Percentiles rank a stretch among this genome's conserved stretches.
phyloP scores from a whole-genome alignment of 1,284 basidiomycete genomes.

The Chalciporus piperatoides region DNA sequence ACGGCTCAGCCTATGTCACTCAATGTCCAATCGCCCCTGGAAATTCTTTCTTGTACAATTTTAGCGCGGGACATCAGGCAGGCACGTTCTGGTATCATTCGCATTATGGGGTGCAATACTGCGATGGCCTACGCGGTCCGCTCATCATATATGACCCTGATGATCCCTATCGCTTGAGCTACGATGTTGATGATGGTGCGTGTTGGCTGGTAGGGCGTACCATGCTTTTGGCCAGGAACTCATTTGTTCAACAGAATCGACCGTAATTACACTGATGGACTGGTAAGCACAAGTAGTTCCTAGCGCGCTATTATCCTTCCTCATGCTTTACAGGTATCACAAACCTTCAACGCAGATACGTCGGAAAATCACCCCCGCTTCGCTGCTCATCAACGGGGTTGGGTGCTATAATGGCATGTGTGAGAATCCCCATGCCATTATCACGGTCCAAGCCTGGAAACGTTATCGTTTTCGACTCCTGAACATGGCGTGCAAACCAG shows the following conservation, averaged over 20 bases:
- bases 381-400: conserved; percentile 45
- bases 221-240: neutral
- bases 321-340: conserved; percentile 35
- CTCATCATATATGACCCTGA: conserved; percentile 31
- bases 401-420: conserved; percentile 37
- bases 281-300: conserved; percentile 13
- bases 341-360: conserved; percentile 9
- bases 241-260: conserved; percentile 29
- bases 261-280: conserved; percentile 32
- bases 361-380: conserved; percentile 28
- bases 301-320: conserved; percentile 24
- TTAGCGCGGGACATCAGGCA: conserved; percentile 32
- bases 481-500: conserved; percentile 36
- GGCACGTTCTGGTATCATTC: conserved; percentile 47
- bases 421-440: conserved; percentile 27
- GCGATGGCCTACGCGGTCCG: conserved; percentile 16
- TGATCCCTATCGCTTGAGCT: conserved; percentile 26
- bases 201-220: neutral
- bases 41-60: conserved; percentile 27
- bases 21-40: conserved; percentile 24
- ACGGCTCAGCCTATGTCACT: conserved; percentile 24
- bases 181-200: conserved; percentile 33
- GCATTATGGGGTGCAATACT: conserved; percentile 31
- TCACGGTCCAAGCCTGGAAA: conserved; percentile 23
- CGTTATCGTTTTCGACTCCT: conserved; percentile 42